Evolutionary conservation across 805 yeast species (phyloP), one percentile per base, ranked within the genome.

Genomic region (Candida incommunis): DNA sequence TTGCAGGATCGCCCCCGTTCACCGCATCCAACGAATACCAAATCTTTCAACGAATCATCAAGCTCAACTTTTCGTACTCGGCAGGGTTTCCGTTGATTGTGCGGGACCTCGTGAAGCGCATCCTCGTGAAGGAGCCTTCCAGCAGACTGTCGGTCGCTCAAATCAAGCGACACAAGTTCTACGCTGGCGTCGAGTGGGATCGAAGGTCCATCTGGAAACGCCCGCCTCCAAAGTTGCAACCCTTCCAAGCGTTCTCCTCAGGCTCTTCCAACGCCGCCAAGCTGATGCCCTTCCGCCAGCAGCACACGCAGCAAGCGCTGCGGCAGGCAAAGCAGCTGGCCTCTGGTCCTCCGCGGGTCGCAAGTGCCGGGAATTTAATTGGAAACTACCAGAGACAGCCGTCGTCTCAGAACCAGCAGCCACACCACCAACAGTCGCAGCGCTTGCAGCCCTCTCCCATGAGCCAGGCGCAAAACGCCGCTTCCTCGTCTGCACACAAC

Each of bases 41-140:
- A 46, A 87, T 95, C 0, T 87, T 87, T 64, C 95, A 87, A 57
- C 82, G 83, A 57, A 92, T 92, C 55, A 84, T 88, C 42, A 73
- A 73, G 41, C 68, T 82, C 26, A 83, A 85, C 46, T 92, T 81
- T 58, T 63, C 73, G 18, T 85, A 82, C 66, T 83, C 83, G 3
- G 69, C 74, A 57, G 73, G 78, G 62, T 67, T 78, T 66, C 79
- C 95, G 54, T 61, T 71, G 34, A 56, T 65, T 46, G 71, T 86
- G 1, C 72, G 82, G 40, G 82, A 82, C 53, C 64, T 92, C 45
- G 76, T 88, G 41, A 66, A 72, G 43, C 73, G 72, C 24, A 68
- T 92, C 20, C 66, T 92, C 45, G 78, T 77, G 2, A 58, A 80
- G n/a, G 79, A 84, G 48, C 94, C 96, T 0, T 66, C 72, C 1